Percentiles rank a stretch among this genome's conserved stretches.
These are phyloP conservation scores for Scedosporium apiospermum DNA, from an alignment of 2,329 filamentous ascomycete species.

Conservation along the genomic window DNA sequence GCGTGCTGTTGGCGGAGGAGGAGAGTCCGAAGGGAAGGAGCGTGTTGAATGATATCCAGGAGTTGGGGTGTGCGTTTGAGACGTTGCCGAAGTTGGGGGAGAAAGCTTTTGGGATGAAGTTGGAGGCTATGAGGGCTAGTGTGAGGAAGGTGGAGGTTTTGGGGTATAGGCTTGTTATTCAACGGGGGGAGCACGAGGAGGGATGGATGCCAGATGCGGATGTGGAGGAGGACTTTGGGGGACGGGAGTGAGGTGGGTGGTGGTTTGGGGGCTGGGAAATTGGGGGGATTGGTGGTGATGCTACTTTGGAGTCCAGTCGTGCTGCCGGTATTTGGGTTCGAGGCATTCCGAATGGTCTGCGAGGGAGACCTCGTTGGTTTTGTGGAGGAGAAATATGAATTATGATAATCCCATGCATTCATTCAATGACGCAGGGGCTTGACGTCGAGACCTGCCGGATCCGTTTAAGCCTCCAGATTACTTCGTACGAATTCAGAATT, in stretches of 20 bases:
- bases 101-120: constrained; percentile 63
- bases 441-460: no score
- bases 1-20: constrained; percentile 35
- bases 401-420: no score
- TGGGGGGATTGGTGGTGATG: background rate
- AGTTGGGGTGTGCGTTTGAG: constrained; percentile 68
- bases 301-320: no score
- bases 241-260: background rate
- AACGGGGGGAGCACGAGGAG: constrained; percentile 79
- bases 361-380: no score
- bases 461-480: no score
- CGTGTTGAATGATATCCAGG: constrained; percentile 73
- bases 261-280: background rate
- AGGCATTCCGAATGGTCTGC: no score
- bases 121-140: constrained; percentile 75
- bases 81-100: constrained; percentile 51
- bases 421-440: no score
- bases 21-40: constrained; percentile 29
- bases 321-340: no score
- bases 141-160: constrained; percentile 91
- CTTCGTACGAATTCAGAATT: no score
- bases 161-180: constrained; percentile 77
- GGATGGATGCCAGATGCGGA: constrained; percentile 80
- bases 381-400: no score
- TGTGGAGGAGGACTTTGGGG: background rate